phyloP scores from a whole-genome alignment of 2,329 filamentous ascomycete genomes.

The Mycocentrospora acerina region DNA sequence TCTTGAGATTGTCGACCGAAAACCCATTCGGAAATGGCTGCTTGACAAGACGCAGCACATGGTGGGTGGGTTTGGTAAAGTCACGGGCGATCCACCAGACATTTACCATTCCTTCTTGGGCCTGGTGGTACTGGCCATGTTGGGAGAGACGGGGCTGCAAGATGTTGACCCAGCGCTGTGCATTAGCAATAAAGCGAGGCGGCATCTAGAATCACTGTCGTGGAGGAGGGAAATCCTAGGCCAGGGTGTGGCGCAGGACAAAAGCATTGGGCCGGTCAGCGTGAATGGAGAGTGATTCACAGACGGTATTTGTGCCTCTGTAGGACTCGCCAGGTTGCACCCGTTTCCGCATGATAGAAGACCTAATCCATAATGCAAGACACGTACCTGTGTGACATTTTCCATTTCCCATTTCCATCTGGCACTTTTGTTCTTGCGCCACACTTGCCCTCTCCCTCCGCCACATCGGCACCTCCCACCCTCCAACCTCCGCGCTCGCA shows the following conservation, averaged over 20 bases:
- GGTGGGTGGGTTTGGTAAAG: conserved; percentile 58
- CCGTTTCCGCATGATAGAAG: too few relatives aligned
- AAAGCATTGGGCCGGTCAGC: conserved; percentile 3
- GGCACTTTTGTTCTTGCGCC: too few relatives aligned
- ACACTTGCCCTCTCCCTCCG: too few relatives aligned
- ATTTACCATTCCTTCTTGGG: conserved; percentile 90
- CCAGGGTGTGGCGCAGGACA: conserved; percentile 1
- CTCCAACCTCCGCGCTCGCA: too few relatives aligned
- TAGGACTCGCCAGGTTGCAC: not conserved
- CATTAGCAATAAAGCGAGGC: conserved; percentile 61
- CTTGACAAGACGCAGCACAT: conserved; percentile 83
- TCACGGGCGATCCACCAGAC: conserved; percentile 56
- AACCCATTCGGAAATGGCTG: conserved; percentile 72
- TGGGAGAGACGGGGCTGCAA: conserved; percentile 70
- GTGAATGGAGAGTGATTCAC: conserved; percentile 6
- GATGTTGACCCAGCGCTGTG: conserved; percentile 75
- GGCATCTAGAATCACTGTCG: conserved; percentile 37
- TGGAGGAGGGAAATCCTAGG: conserved; percentile 38
- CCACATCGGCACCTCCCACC: conserved; percentile 12
- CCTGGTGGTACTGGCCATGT: conserved; percentile 73
- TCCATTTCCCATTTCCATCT: too few relatives aligned
- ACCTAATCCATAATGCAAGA: too few relatives aligned
- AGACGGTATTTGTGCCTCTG: conserved; percentile 1
- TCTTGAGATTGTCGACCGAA: conserved; percentile 58
- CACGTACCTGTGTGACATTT: too few relatives aligned